Base-by-base conservation (phyloP, 306 rosid genomes). In the Rosa chinensis region DNA sequence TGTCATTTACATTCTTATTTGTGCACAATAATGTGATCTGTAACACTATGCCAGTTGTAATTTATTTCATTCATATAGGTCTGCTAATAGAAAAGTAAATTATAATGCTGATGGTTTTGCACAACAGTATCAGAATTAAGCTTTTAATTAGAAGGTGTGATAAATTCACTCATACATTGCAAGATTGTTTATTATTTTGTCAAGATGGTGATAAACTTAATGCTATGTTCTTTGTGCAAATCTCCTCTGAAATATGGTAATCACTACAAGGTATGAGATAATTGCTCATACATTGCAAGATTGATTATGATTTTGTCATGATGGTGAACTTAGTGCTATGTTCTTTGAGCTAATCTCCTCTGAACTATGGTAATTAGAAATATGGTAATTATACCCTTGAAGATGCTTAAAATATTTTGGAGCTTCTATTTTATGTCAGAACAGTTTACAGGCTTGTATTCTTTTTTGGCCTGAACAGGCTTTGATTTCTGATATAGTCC, bases 31-130 rank as follows among this genome's bases (percentile, higher is more conserved):
- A 63, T 49, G 56, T n/a, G 74, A 17, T 74, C 4, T 66, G 20
- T 76, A 11, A 52, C 44, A 28, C 45, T 18, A n/a, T 75, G 63
- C 43, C 55, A 11, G 69, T 25, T 21, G 25, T 23, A 20, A 25
- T 23, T 75, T 23, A 17, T 28, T 49, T 76, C n/a, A 76, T 43
- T 43, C 18, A 6, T 44, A 59, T 55, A n/a, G 17, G 23, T 28
- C 49, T 43, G 44, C 21, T 59, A 75, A 59, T 75, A 8, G 25
- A 42, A 42, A 16, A 40, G 35, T 23, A 67, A 75, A 4, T 16
- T 18, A 6, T 55, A 55, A 47, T 66, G 75, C 80, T 84, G 77
- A 82, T 79, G 79, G 73, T 52, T 73, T 83, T 61, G 75, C 68
- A 47, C 39, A 25, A 72, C 72, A 56, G 81, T 73, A 77, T 62